These are phyloP conservation scores for Aspergillus sp. DNA, from an alignment of 2,329 filamentous ascomycete genomes.

Conservation along the genomic window DNA sequence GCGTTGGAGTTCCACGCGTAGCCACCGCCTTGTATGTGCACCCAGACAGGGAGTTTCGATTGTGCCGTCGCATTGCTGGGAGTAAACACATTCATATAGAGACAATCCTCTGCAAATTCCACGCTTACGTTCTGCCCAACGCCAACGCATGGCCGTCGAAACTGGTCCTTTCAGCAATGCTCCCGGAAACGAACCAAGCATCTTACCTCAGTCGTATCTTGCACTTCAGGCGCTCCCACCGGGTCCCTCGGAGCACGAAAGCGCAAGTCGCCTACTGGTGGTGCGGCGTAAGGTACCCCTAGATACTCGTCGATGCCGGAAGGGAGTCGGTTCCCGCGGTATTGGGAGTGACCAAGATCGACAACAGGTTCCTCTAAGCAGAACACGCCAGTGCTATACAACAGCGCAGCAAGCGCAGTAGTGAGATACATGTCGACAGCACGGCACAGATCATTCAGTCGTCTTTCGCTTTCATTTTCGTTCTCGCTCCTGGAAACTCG, in stretches of 20 bases:
- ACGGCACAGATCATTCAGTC: too few relatives aligned
- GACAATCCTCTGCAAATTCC: constrained; percentile 38
- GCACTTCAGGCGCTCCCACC: constrained; percentile 27
- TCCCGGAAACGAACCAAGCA: neutral
- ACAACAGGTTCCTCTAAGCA: constrained; percentile 37
- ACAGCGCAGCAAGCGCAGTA: too few relatives aligned
- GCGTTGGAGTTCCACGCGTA: constrained; percentile 51
- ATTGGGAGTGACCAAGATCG: constrained; percentile 63
- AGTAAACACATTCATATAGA: constrained; percentile 34
- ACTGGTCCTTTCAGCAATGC: constrained; percentile 8
- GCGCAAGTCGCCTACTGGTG: constrained; percentile 60
- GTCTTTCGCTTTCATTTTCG: too few relatives aligned
- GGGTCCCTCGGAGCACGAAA: constrained; percentile 66
- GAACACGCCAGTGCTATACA: neutral
- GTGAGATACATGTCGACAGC: too few relatives aligned
- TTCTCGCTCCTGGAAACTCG: too few relatives aligned
- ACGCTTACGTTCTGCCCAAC: constrained; percentile 61
- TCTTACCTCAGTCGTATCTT: constrained; percentile 44
- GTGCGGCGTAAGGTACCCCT: constrained; percentile 67
- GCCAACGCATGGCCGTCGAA: constrained; percentile 58
- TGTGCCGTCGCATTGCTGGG: constrained; percentile 24
- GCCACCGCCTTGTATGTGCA: constrained; percentile 58
- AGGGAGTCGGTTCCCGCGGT: constrained; percentile 52
- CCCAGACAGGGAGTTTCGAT: constrained; percentile 60
- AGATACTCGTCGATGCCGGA: constrained; percentile 66